Conservation (phyloP, 2,329 filamentous ascomycete genomes). For the Ascochyta fabae region DNA sequence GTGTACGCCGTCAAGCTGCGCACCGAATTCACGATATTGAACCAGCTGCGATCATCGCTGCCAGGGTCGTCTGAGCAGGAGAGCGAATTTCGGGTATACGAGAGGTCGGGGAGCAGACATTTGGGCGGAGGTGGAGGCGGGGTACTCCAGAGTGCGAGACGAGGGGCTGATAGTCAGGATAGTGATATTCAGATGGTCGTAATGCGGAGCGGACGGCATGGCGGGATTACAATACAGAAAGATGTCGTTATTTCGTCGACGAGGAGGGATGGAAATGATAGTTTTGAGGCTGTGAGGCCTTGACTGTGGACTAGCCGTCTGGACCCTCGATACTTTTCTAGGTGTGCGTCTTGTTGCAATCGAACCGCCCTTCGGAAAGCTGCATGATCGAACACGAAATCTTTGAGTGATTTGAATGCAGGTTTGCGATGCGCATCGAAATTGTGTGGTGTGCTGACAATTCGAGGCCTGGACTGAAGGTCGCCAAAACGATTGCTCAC, state of each 20-base stretch:
- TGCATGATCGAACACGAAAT: not conserved
- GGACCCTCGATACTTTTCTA: not conserved
- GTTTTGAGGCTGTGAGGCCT: conserved; percentile 13
- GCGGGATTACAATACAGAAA: conserved; percentile 16
- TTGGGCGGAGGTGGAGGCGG: conserved; percentile 16
- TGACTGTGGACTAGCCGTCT: not conserved
- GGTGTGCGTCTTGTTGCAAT: not conserved
- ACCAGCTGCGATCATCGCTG: conserved; percentile 36
- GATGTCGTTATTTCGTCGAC: conserved; percentile 13
- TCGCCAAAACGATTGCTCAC: no score
- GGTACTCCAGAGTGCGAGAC: conserved; percentile 3
- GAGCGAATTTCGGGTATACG: conserved; percentile 5
- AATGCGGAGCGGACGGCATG: conserved; percentile 12
- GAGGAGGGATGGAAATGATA: conserved; percentile 2
- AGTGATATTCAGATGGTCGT: conserved; percentile 18
- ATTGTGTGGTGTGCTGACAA: not conserved
- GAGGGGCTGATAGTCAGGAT: conserved; percentile 1
- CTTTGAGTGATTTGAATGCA: not conserved
- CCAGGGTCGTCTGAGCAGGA: conserved; percentile 14
- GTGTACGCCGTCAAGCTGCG: conserved; percentile 56
- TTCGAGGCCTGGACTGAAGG: not conserved
- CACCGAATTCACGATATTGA: conserved; percentile 61
- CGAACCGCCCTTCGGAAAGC: not conserved
- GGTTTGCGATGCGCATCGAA: not conserved
- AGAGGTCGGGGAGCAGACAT: conserved; percentile 51